These are phyloP conservation scores for Boletus vermiculosoides DNA, from an alignment of 768 basidiomycete genomes.

Conservation along the genomic window DNA sequence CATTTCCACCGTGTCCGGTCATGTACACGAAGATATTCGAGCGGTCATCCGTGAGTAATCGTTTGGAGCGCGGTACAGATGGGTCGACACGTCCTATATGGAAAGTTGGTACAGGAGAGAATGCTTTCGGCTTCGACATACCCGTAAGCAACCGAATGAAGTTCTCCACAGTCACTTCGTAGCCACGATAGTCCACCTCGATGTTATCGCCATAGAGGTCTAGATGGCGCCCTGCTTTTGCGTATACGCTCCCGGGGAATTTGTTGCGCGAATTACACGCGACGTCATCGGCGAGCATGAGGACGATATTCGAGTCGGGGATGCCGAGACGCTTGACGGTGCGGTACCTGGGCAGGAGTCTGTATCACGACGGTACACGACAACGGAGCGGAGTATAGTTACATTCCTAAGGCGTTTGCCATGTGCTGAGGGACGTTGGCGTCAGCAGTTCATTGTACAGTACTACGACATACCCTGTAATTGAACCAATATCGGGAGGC, in stretches of 20 bases:
- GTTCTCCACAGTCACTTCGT: slow-evolving; percentile 97
- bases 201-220: slow-evolving; percentile 97
- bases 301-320: slow-evolving; percentile 97
- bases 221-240: slow-evolving; percentile 75
- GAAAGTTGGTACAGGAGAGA: background rate
- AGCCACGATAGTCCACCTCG: slow-evolving; percentile 97
- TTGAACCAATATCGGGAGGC: slow-evolving; percentile 98
- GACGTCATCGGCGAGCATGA: slow-evolving; percentile 97
- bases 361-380: background rate
- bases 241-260: slow-evolving; percentile 90
- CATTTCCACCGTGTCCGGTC: slow-evolving; percentile 98
- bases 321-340: slow-evolving; percentile 98
- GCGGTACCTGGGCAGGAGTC: slow-evolving; percentile 68
- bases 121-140: slow-evolving; percentile 34
- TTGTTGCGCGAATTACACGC: slow-evolving; percentile 92
- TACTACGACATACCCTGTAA: slow-evolving; percentile 68
- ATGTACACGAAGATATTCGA: slow-evolving; percentile 97
- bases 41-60: slow-evolving; percentile 83
- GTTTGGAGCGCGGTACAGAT: slow-evolving; percentile 87
- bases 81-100: slow-evolving; percentile 76
- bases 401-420: slow-evolving; percentile 98
- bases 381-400: slow-evolving; percentile 18
- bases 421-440: slow-evolving; percentile 68
- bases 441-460: background rate
- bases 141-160: slow-evolving; percentile 91